Evolutionary conservation across 2,329 filamentous ascomycete species (phyloP).

Genomic region (Pseudocercospora crystallina): DNA sequence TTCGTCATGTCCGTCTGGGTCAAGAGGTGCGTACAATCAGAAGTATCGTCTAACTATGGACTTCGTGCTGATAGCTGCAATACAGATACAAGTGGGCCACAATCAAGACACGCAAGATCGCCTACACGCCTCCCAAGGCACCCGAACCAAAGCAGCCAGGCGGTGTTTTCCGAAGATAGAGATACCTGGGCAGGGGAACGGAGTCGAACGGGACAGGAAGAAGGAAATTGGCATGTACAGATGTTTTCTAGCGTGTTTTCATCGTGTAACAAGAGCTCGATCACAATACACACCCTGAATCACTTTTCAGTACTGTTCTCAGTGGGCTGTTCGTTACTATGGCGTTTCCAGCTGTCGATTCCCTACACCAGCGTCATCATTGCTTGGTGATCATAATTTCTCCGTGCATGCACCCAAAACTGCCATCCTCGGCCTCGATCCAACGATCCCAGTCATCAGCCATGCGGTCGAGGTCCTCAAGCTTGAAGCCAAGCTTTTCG

Average conservation of each 20-base stretch:
- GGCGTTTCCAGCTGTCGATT: too few relatives aligned
- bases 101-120: constrained; percentile 90
- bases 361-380: background rate
- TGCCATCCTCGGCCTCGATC: constrained; percentile 44
- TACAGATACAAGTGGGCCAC: constrained; percentile 89
- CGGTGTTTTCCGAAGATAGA: constrained; percentile 29
- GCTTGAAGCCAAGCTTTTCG: constrained; percentile 33
- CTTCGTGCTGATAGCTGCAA: constrained; percentile 30
- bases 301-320: too few relatives aligned
- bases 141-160: constrained; percentile 22
- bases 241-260: constrained; percentile 27
- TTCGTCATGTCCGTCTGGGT: constrained; percentile 92
- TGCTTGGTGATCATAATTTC: constrained; percentile 37
- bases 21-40: constrained; percentile 63
- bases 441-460: constrained; percentile 41
- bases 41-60: background rate
- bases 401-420: constrained; percentile 44
- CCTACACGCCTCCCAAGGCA: constrained; percentile 27
- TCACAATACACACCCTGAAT: constrained; percentile 9
- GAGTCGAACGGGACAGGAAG: constrained; percentile 6
- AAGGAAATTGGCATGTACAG: constrained; percentile 25
- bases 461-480: constrained; percentile 42
- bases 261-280: constrained; percentile 24
- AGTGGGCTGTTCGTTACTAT: too few relatives aligned
- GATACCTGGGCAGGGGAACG: constrained; percentile 2